Evolutionary conservation across 345 rosid species (phyloP).

Genomic region (Heritiera littoralis): DNA sequence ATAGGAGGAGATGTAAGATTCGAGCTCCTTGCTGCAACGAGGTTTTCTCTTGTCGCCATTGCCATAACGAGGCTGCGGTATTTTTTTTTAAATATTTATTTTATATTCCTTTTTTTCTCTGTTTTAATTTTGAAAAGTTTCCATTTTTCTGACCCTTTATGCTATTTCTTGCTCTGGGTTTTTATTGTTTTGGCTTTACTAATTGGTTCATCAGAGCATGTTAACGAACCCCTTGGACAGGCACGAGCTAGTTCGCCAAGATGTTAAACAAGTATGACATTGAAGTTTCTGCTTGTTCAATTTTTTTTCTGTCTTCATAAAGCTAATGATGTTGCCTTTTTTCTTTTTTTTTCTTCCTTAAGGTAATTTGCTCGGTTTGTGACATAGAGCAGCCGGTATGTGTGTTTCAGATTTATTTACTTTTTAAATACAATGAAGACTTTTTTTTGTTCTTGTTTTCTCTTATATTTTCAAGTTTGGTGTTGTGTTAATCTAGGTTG

Average conservation of each 20-base stretch:
- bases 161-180: slow-evolving; percentile 20
- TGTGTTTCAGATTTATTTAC: slow-evolving; percentile 24
- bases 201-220: slow-evolving; percentile 47
- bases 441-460: slow-evolving; percentile 3
- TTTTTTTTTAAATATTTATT: background rate
- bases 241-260: slow-evolving; percentile 82
- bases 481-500: slow-evolving; percentile 44
- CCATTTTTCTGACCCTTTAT: background rate
- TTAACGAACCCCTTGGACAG: slow-evolving; percentile 58
- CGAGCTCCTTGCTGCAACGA: slow-evolving; percentile 96
- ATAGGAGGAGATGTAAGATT: slow-evolving; percentile 89
- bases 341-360: background rate
- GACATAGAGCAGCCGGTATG: slow-evolving; percentile 96
- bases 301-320: background rate
- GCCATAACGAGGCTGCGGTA: slow-evolving; percentile 90
- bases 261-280: slow-evolving; percentile 66
- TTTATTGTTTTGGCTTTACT: slow-evolving; percentile 21
- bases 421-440: background rate
- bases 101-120: slow-evolving; percentile 11
- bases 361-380: slow-evolving; percentile 92
- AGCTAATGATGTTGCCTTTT: slow-evolving; percentile 12
- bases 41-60: slow-evolving; percentile 87
- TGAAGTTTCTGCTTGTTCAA: background rate
- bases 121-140: background rate
- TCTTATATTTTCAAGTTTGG: background rate